These are phyloP conservation scores for Poronia punctata DNA, from an alignment of 495 filamentous ascomycete species.

Conservation along the genomic window DNA sequence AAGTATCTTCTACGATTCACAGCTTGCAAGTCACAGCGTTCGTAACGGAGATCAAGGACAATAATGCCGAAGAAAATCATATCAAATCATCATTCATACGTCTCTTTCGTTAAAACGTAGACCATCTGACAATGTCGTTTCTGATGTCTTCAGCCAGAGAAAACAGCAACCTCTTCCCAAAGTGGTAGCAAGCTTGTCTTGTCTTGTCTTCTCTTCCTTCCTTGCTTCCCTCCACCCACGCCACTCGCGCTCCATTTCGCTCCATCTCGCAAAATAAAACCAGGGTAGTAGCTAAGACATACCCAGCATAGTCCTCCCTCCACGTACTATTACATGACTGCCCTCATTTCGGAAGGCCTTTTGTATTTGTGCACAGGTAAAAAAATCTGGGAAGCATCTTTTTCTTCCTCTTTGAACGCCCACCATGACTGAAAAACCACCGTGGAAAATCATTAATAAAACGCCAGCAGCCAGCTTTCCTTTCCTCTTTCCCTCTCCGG, in stretches of 20 bases:
- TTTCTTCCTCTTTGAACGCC: conserved; percentile 7
- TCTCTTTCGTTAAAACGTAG: conserved; percentile 22
- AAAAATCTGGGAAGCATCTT: neutral
- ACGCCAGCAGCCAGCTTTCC: conserved; percentile 4
- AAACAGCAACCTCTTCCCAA: too few species aligned
- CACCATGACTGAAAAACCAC: too few species aligned
- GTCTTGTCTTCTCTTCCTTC: too few species aligned
- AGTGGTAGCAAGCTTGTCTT: too few species aligned
- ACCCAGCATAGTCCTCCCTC: neutral
- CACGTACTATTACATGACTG: neutral
- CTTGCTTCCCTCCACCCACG: neutral
- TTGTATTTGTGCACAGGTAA: neutral
- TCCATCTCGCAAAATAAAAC: too few species aligned
- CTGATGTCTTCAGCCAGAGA: conserved; percentile 8
- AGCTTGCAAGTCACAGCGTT: neutral
- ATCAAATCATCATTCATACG: conserved; percentile 28
- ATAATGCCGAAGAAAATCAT: conserved; percentile 16
- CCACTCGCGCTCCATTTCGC: too few species aligned
- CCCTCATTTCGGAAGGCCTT: conserved; percentile 1
- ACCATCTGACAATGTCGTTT: conserved; percentile 13
- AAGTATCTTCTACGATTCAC: too few species aligned
- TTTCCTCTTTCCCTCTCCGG: neutral
- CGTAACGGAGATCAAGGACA: too few species aligned
- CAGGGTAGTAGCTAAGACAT: conserved; percentile 2
- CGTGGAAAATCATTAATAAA: conserved; percentile 1